Evolutionary conservation across 331 rosid species (phyloP).

Genomic region (Malus hybrid): DNA sequence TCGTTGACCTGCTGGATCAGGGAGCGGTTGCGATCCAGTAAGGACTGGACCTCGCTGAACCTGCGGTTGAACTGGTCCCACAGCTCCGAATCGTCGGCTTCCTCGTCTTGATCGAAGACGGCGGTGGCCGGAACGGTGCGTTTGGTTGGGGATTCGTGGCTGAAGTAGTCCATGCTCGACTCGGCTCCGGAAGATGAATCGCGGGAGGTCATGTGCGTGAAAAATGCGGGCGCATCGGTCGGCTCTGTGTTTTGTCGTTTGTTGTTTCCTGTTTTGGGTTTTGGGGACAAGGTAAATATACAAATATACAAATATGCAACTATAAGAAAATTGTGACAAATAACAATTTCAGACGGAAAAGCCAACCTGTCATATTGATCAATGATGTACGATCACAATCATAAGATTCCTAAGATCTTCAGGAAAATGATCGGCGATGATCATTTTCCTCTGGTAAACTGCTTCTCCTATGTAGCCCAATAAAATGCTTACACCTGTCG

Average conservation of each 20-base stretch:
- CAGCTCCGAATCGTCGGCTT: constrained; percentile 24
- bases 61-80: constrained; percentile 57
- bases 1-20: constrained; percentile 84
- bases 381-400: no score
- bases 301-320: not conserved
- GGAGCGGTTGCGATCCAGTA: constrained; percentile 63
- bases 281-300: not conserved
- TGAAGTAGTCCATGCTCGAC: constrained; percentile 52
- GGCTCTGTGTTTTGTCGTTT: not conserved
- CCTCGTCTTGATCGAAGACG: constrained; percentile 18
- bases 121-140: constrained; percentile 14
- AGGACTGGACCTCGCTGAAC: constrained; percentile 75
- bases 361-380: no score
- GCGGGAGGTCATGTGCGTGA: constrained; percentile 28
- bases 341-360: no score
- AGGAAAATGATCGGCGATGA: no score
- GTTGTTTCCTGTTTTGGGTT: not conserved
- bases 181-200: constrained; percentile 29
- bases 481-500: no score
- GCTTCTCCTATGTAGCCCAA: no score
- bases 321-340: no score
- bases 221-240: not conserved
- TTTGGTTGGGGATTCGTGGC: constrained; percentile 19
- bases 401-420: no score
- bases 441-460: no score